Evolutionary conservation across 2,329 filamentous ascomycete genomes (phyloP), one percentile per base, ranked within the genome.

Genomic region (Sporothrix globosa): DNA sequence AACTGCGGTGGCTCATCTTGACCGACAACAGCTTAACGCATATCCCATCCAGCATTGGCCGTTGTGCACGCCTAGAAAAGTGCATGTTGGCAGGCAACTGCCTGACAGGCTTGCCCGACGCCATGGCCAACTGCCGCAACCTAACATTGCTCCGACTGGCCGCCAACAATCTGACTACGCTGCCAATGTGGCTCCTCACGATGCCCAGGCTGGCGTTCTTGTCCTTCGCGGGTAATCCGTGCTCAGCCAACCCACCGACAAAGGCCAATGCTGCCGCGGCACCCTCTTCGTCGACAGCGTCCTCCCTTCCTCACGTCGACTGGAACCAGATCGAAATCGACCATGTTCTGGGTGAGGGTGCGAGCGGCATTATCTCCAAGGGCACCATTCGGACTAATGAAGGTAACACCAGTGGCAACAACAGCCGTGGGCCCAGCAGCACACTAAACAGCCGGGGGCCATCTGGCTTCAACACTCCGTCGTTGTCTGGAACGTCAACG

Each of bases 71-170:
- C 13, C 77, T 85, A 4, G 80, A 84, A 73, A 83, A 84, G 75
- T 84, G 83, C 73, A 82, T 84, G 81, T 75, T 85, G n/a, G 79
- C 83, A 1, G 83, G 82, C 17, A 85, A 85, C 73, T 75, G 71
- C n/a, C 77, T 85, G 30, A 74, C 72, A 0, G 66, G 63, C 52
- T 75, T 85, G 10, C 83, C 83, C 1, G 74, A 74, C 19, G 78
- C 80, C 67, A 83, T 85, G 82, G 76, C 76, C 4, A 74, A 74
- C n/a, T 85, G 83, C 77, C 77, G 75, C 56, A 81, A 82, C 70
- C 78, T 85, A 48, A 80, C 78, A 6, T 75, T 84, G 46, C 75
- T 85, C 53, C 78, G 83, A 30, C 75, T 85, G 44, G 81, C 81
- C 27, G 78, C 80, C 27, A 85, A 85, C 74, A 73, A 75, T 5